Conservation (phyloP, 2,329 filamentous ascomycete species). For the Trichoderma sp. region DNA sequence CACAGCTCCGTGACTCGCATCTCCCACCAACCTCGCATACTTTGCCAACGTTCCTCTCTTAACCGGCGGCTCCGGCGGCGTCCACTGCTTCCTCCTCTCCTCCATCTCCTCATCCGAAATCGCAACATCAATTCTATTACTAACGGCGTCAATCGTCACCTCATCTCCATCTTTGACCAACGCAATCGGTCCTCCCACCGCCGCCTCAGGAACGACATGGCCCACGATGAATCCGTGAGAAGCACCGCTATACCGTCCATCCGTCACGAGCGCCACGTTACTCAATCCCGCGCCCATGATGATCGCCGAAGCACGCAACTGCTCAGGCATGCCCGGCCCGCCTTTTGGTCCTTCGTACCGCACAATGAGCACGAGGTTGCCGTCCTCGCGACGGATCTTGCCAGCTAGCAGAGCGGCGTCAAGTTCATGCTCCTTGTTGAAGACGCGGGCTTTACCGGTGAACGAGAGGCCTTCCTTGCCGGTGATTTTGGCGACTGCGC, state of each 20-base stretch:
- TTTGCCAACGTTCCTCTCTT: constrained; percentile 86
- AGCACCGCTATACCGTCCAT: constrained; percentile 86
- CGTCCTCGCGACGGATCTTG: constrained; percentile 53
- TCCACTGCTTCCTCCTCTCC: constrained; percentile 66
- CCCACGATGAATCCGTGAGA: constrained; percentile 93
- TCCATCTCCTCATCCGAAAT: constrained; percentile 71
- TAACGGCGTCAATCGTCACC: constrained; percentile 83
- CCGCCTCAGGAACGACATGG: constrained; percentile 89
- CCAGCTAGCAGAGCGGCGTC: constrained; percentile 74
- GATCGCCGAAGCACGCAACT: constrained; percentile 82
- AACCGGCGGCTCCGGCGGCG: constrained; percentile 68
- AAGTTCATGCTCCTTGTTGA: constrained; percentile 81
- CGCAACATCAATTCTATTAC: constrained; percentile 70
- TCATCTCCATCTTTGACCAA: constrained; percentile 77
- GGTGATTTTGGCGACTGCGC: constrained; percentile 93
- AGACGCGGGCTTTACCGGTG: constrained; percentile 77
- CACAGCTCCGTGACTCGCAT: constrained; percentile 89
- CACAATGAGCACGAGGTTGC: constrained; percentile 87
- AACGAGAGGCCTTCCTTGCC: constrained; percentile 89
- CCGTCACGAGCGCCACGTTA: constrained; percentile 89
- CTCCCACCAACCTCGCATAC: constrained; percentile 83
- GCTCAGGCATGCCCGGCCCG: constrained; percentile 94
- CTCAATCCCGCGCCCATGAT: constrained; percentile 90
- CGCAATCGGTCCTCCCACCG: constrained; percentile 84
- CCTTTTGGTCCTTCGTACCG: constrained; percentile 93